A percentile compares a stretch with the other conserved stretches of the same genome.
These are phyloP conservation scores for Spergularia bocconei DNA, from an alignment of 148 eudicot species.

Conservation along the genomic window DNA sequence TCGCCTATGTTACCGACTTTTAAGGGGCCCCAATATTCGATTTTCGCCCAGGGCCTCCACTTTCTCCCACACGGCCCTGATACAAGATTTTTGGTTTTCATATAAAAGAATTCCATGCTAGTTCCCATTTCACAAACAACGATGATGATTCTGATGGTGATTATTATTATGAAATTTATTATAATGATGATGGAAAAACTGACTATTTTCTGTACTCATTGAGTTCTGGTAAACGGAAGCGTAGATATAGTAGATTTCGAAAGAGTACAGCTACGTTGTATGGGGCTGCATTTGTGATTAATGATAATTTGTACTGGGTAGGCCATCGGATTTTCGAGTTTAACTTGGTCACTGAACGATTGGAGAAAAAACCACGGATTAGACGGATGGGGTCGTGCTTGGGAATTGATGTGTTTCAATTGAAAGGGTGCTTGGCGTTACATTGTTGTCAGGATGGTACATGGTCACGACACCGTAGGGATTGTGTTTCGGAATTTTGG, in stretches of 20 bases:
- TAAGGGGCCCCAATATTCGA: no score
- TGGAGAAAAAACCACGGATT: not conserved
- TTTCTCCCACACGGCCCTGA: no score
- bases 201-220: no score
- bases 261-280: not conserved
- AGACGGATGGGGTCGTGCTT: not conserved
- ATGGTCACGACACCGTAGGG: no score
- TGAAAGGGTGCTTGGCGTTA: slow-evolving; percentile 21
- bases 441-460: not conserved
- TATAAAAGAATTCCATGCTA: no score
- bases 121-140: no score
- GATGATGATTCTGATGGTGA: no score
- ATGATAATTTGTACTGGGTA: slow-evolving; percentile 11
- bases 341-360: not conserved
- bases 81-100: no score
- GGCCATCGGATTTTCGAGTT: not conserved
- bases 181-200: no score
- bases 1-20: no score
- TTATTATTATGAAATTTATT: no score
- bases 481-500: not conserved
- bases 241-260: not conserved
- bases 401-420: not conserved
- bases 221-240: not conserved
- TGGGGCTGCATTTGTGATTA: not conserved
- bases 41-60: no score